Percentiles rank a stretch among this genome's conserved stretches.
phyloP scores from a whole-genome alignment of 148 eudicot species.

The Talinum fruticosum region DNA sequence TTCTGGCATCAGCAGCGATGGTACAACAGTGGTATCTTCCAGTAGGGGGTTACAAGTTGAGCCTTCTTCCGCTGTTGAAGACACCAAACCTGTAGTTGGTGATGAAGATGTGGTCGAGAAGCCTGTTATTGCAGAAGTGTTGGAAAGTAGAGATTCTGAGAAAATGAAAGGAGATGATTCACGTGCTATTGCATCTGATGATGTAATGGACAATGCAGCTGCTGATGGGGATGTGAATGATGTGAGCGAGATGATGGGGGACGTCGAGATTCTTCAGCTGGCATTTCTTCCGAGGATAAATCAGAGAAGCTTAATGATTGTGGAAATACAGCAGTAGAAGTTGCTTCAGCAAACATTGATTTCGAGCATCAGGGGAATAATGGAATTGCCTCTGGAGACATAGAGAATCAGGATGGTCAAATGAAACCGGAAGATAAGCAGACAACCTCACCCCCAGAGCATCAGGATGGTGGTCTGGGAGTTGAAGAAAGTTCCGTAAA shows the following conservation, averaged over 20 bases:
- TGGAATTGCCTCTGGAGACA: slow-evolving; percentile 11
- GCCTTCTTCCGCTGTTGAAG: slow-evolving; percentile 19
- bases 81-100: slow-evolving; percentile 21
- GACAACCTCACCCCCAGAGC: slow-evolving; percentile 9
- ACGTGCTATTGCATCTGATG: slow-evolving; percentile 4
- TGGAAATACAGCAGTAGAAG: slow-evolving; percentile 17
- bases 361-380: slow-evolving; percentile 12
- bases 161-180: slow-evolving; percentile 21
- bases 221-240: slow-evolving; percentile 29
- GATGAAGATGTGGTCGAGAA: slow-evolving; percentile 31
- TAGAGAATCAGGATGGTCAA: slow-evolving; percentile 20
- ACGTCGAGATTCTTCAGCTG: slow-evolving; percentile 26
- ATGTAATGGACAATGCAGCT: slow-evolving; percentile 22
- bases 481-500: slow-evolving; percentile 8
- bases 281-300: slow-evolving; percentile 21
- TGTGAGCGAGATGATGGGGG: slow-evolving; percentile 24
- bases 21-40: slow-evolving; percentile 12
- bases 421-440: slow-evolving; percentile 19
- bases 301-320: slow-evolving; percentile 21
- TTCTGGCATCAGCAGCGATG: not conserved
- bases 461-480: slow-evolving; percentile 17
- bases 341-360: slow-evolving; percentile 33
- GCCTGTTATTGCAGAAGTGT: slow-evolving; percentile 25
- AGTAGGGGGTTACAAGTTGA: slow-evolving; percentile 17
- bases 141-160: slow-evolving; percentile 28